phyloP scores from a whole-genome alignment of 2,329 filamentous ascomycete species.

The Pseudogymnoascus pannorum region DNA sequence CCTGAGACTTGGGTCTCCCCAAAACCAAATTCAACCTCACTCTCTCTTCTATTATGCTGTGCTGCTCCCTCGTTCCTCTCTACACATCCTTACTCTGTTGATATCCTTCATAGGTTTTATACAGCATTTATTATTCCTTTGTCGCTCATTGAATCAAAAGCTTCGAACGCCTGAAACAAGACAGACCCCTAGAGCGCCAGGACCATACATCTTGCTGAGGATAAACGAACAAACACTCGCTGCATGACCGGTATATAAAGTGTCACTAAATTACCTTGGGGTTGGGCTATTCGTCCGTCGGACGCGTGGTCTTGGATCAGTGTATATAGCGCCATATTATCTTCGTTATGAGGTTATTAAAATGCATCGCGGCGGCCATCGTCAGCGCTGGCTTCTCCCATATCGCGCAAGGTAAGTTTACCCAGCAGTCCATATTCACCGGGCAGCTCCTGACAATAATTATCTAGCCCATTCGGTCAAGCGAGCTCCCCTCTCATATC shows the following conservation, averaged over 20 bases:
- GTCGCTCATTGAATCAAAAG: conserved; percentile 3
- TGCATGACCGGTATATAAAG: background rate
- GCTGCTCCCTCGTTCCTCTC: background rate
- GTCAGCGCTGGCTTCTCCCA: conserved; percentile 8
- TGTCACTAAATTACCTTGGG: background rate
- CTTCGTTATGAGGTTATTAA: conserved; percentile 10
- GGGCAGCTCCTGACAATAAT: conserved; percentile 5
- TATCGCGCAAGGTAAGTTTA: conserved; percentile 6
- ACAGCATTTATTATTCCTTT: conserved; percentile 4
- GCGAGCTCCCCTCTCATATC: conserved; percentile 68
- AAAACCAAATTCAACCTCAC: conserved; percentile 4
- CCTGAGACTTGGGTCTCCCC: conserved; percentile 6
- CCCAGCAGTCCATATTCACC: background rate
- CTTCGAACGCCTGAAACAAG: conserved; percentile 1
- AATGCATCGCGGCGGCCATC: conserved; percentile 4
- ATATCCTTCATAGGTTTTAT: background rate
- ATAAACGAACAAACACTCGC: background rate
- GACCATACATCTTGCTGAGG: background rate
- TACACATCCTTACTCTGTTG: conserved; percentile 1
- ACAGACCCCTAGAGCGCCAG: conserved; percentile 2
- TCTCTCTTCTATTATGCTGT: background rate
- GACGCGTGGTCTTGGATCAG: background rate
- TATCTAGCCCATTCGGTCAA: conserved; percentile 59
- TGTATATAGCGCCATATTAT: background rate
- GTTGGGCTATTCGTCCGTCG: conserved; percentile 1